Conservation (phyloP, 768 basidiomycete species). For the Cyathus striatus region DNA sequence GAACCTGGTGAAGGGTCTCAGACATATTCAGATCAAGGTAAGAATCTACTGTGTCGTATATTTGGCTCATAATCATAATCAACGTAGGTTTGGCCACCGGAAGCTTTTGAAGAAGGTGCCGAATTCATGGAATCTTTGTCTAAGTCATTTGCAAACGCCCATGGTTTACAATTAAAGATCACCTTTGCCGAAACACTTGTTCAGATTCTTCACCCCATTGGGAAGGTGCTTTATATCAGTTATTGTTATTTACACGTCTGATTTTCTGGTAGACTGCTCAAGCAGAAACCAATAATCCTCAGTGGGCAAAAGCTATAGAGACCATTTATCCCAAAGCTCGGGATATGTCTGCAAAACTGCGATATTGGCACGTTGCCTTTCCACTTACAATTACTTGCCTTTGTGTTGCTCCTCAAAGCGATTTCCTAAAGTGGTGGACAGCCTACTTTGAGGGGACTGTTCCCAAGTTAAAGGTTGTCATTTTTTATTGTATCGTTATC, state of each 20-base stretch:
- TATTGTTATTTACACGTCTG: background rate
- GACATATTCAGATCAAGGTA: constrained; percentile 80
- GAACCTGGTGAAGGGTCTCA: constrained; percentile 76
- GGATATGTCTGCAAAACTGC: constrained; percentile 82
- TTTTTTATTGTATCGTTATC: no score
- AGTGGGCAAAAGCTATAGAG: constrained; percentile 92
- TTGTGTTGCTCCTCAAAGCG: constrained; percentile 83
- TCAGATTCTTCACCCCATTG: constrained; percentile 78
- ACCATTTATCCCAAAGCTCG: constrained; percentile 75
- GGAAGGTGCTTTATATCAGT: constrained; percentile 50
- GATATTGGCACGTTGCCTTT: constrained; percentile 87
- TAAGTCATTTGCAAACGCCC: constrained; percentile 77
- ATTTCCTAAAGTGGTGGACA: constrained; percentile 81
- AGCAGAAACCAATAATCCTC: constrained; percentile 92
- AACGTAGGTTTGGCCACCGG: constrained; percentile 88
- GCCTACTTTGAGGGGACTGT: constrained; percentile 67
- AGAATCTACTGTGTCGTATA: constrained; percentile 3
- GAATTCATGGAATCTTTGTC: constrained; percentile 86
- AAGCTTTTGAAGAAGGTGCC: constrained; percentile 88
- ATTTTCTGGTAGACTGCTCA: constrained; percentile 66
- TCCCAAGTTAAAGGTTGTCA: constrained; percentile 66
- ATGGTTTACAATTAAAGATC: constrained; percentile 77
- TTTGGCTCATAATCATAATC: constrained; percentile 3
- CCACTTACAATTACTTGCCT: constrained; percentile 79
- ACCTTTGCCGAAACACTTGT: constrained; percentile 83